A percentile compares a stretch with the other conserved stretches of the same genome.
Evolutionary conservation across 2,329 filamentous ascomycete genomes (phyloP).

Genomic region (Talaromyces atroroseus): DNA sequence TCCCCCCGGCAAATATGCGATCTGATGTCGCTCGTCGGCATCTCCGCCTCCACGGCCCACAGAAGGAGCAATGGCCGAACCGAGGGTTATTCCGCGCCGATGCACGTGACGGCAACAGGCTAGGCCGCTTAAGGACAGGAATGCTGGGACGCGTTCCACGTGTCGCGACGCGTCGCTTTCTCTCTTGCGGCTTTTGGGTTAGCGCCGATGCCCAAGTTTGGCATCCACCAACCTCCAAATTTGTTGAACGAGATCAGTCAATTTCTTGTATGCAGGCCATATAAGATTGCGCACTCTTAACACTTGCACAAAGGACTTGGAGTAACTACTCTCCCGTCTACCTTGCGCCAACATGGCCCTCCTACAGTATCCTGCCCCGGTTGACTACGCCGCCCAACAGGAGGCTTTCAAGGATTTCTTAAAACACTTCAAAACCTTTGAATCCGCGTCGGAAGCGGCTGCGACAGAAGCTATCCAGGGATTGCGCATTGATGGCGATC

Average conservation of each 20-base stretch:
- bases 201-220: constrained; percentile 11
- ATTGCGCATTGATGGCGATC: constrained; percentile 81
- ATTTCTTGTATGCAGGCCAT: constrained; percentile 9
- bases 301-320: background rate
- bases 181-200: constrained; percentile 6
- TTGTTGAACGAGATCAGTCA: constrained; percentile 5
- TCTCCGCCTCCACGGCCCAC: constrained; percentile 10
- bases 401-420: constrained; percentile 79
- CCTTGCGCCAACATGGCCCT: constrained; percentile 66
- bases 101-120: background rate
- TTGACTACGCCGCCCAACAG: constrained; percentile 85
- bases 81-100: constrained; percentile 16
- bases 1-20: constrained; percentile 1
- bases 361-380: constrained; percentile 68
- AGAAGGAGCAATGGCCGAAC: constrained; percentile 1
- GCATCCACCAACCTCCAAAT: constrained; percentile 16
- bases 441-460: constrained; percentile 58
- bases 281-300: background rate
- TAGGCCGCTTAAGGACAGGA: constrained; percentile 2
- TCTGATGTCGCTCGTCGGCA: constrained; percentile 2
- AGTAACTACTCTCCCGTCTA: constrained; percentile 11
- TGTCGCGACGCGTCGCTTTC: constrained; percentile 25
- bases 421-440: constrained; percentile 71
- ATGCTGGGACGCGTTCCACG: constrained; percentile 21
- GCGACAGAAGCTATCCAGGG: constrained; percentile 77